Evolutionary conservation across 306 rosid genomes (phyloP).

Genomic region (Pachyrhizus erosus): DNA sequence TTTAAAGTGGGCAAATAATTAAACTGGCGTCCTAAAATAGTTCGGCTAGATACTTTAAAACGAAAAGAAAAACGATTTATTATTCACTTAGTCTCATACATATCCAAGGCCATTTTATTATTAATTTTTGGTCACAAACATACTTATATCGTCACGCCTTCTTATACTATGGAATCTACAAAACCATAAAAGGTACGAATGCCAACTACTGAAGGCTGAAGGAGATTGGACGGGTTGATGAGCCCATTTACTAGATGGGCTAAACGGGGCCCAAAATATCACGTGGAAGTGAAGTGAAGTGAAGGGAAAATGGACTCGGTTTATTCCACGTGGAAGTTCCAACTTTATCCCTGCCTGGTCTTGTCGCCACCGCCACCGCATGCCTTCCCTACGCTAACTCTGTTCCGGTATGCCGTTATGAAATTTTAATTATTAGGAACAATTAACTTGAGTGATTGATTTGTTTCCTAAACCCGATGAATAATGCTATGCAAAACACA

Average conservation of each 20-base stretch:
- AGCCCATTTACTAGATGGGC: background rate
- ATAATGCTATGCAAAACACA: background rate
- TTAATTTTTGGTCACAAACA: background rate
- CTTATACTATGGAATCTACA: background rate
- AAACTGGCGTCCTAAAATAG: background rate
- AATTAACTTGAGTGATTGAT: background rate
- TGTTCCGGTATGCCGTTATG: conserved; percentile 45
- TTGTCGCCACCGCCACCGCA: conserved; percentile 36
- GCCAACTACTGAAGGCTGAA: background rate
- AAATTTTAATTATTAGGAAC: background rate
- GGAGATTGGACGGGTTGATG: background rate
- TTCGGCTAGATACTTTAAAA: background rate
- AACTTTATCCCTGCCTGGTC: background rate
- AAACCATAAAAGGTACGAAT: too few species aligned
- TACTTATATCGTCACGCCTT: background rate
- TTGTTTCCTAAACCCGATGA: background rate
- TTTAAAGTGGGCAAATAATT: background rate
- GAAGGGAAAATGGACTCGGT: conserved; percentile 59
- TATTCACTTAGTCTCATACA: background rate
- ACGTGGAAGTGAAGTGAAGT: background rate
- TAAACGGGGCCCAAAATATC: background rate
- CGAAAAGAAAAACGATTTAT: background rate
- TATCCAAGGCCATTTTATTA: too few species aligned
- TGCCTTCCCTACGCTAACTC: conserved; percentile 59
- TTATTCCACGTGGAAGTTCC: conserved; percentile 16